phyloP scores from a whole-genome alignment of 1,139 yeast genomes.

The Hanseniaspora uvarum region DNA sequence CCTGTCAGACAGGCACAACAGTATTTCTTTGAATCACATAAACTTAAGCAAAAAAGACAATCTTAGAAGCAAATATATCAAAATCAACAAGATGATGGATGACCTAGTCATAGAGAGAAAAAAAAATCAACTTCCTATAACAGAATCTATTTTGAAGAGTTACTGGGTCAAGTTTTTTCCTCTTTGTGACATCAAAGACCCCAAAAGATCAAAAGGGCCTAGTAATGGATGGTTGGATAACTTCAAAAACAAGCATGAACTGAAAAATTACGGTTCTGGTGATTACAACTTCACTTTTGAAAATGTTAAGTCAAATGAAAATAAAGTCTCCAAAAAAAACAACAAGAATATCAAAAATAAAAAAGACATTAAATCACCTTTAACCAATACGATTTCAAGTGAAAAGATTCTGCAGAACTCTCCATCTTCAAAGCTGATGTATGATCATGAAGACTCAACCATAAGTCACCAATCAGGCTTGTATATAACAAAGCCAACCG shows the following conservation, averaged over 20 bases:
- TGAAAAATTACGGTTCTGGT: conserved; percentile 6
- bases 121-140: conserved; percentile 13
- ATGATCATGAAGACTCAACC: not conserved
- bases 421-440: not conserved
- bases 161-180: conserved; percentile 18
- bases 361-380: not conserved
- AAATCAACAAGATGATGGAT: conserved; percentile 20
- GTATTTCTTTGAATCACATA: not conserved
- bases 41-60: conserved; percentile 13
- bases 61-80: conserved; percentile 16
- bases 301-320: not conserved
- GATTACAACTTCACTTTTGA: conserved; percentile 2
- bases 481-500: conserved; percentile 1
- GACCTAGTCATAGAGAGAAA: conserved; percentile 14
- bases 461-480: conserved; percentile 8
- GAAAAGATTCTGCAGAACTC: not conserved
- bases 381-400: not conserved
- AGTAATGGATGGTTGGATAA: conserved; percentile 20
- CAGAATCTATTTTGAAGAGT: conserved; percentile 18
- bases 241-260: conserved; percentile 19
- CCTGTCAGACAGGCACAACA: not conserved
- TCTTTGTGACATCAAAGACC: conserved; percentile 16
- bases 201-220: conserved; percentile 18
- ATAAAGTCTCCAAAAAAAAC: not conserved
- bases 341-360: not conserved